Evolutionary conservation across 2,329 filamentous ascomycete species (phyloP), one percentile per base, ranked within the genome.

Genomic region (Paecilomyces dactylethromorphus): DNA sequence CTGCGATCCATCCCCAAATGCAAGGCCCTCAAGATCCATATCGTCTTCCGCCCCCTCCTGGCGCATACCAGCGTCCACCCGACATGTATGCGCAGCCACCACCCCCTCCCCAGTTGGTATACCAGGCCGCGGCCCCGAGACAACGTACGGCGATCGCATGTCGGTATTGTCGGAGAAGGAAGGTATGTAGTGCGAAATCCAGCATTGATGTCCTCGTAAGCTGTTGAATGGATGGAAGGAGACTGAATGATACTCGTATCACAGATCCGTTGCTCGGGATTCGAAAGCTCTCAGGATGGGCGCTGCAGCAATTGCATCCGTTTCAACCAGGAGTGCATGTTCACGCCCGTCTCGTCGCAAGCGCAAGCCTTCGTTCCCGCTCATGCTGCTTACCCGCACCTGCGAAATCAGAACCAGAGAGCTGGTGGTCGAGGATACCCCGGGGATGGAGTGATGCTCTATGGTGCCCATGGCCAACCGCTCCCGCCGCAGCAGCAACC

Each of bases 321-420:
- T 54, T 91, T 90, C 76, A 87, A 87, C 64, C 87, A 90, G 73
- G 87, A 89, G 70, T 91, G 88, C 75, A 85, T 91, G 74, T 91
- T 91, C 74, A 90, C 87, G 1, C 87, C 88, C 2, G 87, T 91
- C 24, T 89, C 86, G 3, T 87, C 87, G 11, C 87, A 90, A 74
- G 85, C 87, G 8, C 87, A 89, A 71, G 87, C 88, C 11, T 90
- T 90, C 68, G 87, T 90, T 33, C 87, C 87, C 7, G 87, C 87
- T 10, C 86, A 89, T 69, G 86, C 87, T 6, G 84, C 87, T 59
- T 89, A 83, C 62, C 81, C 82, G 15, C 76, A 81, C 66, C 70
- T 83, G 68, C 77, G 80, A 58, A 79, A 79, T 63, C 70, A 69
- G 59, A 66, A 60, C 35, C 70, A 64, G 45, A 68, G 64, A 32